Evolutionary conservation across 305 asterid genomes (phyloP).

Genomic region (Nicotiana rustica): DNA sequence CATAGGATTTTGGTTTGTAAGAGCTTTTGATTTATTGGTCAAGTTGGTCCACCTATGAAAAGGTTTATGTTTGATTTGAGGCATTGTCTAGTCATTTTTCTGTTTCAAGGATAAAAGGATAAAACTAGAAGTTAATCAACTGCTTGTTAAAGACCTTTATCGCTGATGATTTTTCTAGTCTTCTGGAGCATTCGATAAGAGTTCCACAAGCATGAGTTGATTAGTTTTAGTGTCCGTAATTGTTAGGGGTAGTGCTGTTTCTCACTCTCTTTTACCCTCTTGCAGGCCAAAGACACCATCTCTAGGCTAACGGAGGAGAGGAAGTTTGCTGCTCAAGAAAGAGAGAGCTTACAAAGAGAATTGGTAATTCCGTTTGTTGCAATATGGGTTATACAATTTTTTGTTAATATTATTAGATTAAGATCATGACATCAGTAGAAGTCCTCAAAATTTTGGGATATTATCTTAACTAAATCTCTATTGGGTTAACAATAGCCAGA

Average conservation of each 20-base stretch:
- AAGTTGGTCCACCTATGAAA: constrained; percentile 24
- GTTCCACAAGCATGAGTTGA: not conserved
- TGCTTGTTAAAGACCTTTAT: not conserved
- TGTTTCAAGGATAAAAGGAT: constrained; percentile 25
- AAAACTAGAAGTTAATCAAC: not conserved
- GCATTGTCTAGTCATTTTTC: not conserved
- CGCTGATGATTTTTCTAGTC: constrained; percentile 16
- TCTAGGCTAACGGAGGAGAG: constrained; percentile 67
- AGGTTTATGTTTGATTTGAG: not conserved
- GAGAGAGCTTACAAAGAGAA: constrained; percentile 62
- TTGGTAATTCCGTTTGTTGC: constrained; percentile 50
- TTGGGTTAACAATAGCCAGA: constrained; percentile 25
- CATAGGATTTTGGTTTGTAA: not conserved
- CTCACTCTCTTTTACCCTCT: constrained; percentile 17
- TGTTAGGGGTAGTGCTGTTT: not conserved
- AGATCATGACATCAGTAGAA: not conserved
- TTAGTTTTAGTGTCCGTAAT: not conserved
- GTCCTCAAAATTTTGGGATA: constrained; percentile 23
- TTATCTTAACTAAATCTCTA: constrained; percentile 14
- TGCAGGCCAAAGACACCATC: constrained; percentile 72
- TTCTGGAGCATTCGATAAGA: constrained; percentile 29
- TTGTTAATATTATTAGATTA: no score
- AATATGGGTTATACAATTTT: not conserved
- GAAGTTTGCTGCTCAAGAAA: constrained; percentile 53
- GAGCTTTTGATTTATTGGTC: constrained; percentile 9